phyloP scores from a whole-genome alignment of 495 filamentous ascomycete species.

The Tuber calosporum region DNA sequence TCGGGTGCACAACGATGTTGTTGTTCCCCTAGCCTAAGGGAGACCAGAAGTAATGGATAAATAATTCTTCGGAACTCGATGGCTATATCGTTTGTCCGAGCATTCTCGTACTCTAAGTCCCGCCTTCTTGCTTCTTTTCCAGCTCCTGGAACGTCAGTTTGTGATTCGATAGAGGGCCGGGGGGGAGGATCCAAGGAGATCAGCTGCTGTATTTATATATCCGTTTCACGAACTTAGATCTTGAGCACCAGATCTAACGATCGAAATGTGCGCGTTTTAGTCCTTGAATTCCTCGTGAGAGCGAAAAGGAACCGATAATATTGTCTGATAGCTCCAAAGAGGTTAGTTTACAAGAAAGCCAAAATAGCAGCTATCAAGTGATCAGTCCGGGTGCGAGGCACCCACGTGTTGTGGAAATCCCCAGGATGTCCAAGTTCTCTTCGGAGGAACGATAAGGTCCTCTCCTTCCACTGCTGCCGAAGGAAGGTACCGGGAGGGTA shows the following conservation, averaged over 20 bases:
- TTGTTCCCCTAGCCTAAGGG: neutral
- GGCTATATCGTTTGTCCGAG: constrained; percentile 13
- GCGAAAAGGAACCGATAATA: neutral
- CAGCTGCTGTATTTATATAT: neutral
- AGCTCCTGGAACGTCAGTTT: neutral
- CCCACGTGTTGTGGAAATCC: neutral
- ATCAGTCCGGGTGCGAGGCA: neutral
- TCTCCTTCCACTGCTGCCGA: neutral
- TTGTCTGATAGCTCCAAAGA: neutral
- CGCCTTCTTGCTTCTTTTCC: neutral
- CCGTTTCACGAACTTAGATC: neutral
- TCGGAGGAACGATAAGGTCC: neutral
- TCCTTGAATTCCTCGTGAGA: neutral
- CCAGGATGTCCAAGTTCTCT: neutral
- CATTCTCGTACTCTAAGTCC: constrained; percentile 15
- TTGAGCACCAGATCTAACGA: neutral
- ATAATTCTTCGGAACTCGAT: neutral
- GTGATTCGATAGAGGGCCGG: neutral
- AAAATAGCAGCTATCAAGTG: neutral
- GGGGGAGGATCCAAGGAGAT: neutral
- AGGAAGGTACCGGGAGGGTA: neutral
- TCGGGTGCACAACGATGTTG: constrained; percentile 4
- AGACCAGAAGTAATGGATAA: neutral
- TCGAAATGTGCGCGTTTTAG: neutral
- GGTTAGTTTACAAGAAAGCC: neutral